Evolutionary conservation across 176 grass and related monocot genomes (phyloP), one percentile per base, ranked within the genome.

Genomic region (Avena sativa): DNA sequence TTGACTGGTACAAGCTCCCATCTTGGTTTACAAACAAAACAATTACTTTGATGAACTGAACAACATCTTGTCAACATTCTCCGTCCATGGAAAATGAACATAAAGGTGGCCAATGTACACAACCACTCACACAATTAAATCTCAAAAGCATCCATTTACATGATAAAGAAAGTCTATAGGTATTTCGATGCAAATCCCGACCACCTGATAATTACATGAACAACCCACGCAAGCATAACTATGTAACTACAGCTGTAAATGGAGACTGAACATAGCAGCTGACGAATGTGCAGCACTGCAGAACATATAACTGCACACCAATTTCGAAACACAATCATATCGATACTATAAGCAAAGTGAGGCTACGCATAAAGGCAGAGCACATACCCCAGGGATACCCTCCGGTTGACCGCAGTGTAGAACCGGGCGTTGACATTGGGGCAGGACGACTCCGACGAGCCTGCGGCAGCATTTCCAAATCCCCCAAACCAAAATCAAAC

Each of bases 381-480:
- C 44, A 50, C 59, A 4, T 87, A 98, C 94, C 94, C 85, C 12
- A 92, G 86, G 44, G 92, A 94, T 32, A 93, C 79, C 26, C 83
- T 98, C 73, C 88, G 64, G 71, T 90, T 84, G 89, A 94, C 89
- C 47, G 91, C 80, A 13, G 76, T 78, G 83, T 87, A 73, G 64
- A 96, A 94, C 21, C 84, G 91, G 43, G 88, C 81, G 30, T 81
- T 93, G 79, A 89, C 89, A 86, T 92, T 95, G 23, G 86, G 90
- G 65, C 72, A 86, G 36, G 90, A 90, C 73, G 82, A 87, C 44
- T 56, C 87, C 5, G 85, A 90, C 62, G 85, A 85, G 82, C 92
- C 97, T 99, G 90, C 83, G 14, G 17, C 55, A 82, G 50, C 77
- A 60, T 83, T 86, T 67, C 47, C 88, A 69, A 15, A 3, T 19